Evolutionary conservation across 768 basidiomycete species (phyloP).

Genomic region (Termitomyces sp.): DNA sequence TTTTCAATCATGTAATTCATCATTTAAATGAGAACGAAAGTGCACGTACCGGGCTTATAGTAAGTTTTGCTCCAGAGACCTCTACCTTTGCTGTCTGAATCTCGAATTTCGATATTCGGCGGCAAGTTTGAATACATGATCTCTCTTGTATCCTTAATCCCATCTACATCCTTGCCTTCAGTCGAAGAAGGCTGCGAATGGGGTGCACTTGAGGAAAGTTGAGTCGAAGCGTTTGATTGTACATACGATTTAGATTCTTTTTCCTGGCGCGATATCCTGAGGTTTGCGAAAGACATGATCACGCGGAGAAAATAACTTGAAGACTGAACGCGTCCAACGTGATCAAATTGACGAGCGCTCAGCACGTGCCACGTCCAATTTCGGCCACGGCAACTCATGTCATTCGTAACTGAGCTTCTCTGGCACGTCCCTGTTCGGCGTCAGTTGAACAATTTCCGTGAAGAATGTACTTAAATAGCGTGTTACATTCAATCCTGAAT

Average conservation of each 20-base stretch:
- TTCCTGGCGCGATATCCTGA: conserved; percentile 23
- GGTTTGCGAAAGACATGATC: conserved; percentile 21
- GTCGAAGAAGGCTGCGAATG: conserved; percentile 19
- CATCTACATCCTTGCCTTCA: conserved; percentile 14
- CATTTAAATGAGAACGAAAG: not conserved
- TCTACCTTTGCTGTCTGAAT: conserved; percentile 33
- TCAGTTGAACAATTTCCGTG: not conserved
- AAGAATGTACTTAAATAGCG: conserved; percentile 1
- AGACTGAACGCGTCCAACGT: not conserved
- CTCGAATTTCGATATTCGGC: conserved; percentile 32
- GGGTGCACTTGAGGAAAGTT: conserved; percentile 15
- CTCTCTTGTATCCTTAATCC: not conserved
- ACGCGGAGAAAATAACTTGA: not conserved
- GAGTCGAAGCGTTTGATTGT: conserved; percentile 16
- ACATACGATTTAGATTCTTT: conserved; percentile 33
- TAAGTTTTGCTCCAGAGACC: conserved; percentile 37
- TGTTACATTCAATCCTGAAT: not conserved
- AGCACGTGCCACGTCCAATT: not conserved
- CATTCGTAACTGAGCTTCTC: not conserved
- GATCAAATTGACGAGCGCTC: not conserved
- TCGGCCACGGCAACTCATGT: not conserved
- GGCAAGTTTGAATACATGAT: conserved; percentile 27
- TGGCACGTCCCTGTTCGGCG: not conserved
- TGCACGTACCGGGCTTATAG: conserved; percentile 31
- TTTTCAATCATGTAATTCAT: not conserved